Evolutionary conservation across 176 grass and related monocot genomes (phyloP), one percentile per base, ranked within the genome.

Genomic region (Oryza glaberrima): DNA sequence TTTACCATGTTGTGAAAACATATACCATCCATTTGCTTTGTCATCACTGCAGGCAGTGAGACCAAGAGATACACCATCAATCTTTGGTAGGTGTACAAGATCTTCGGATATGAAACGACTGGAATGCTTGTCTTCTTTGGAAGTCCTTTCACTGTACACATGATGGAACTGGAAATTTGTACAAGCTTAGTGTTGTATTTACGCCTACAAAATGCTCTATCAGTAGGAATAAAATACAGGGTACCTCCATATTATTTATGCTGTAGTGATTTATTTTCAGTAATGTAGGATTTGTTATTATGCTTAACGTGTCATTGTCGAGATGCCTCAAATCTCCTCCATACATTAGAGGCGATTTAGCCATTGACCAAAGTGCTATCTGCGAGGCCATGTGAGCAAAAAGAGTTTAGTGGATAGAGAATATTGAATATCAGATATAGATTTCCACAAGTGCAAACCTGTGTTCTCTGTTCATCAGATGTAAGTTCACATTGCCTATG

Each of bases 311-410:
- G 79, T 16, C 84, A 61, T 61, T 51, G 69, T 94, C 84, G 20
- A 97, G 85, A 69, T 90, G 73, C 81, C 84, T 94, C 80, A 97
- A 87, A 94, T 97, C 95, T 81, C 95, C 95, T 84, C 95, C 95
- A 82, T 92, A 97, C 79, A 94, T 94, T 34, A 97, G 81, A 82
- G 92, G 95, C 16, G 95, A 97, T 73, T 93, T 97, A 43, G 86
- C 92, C 82, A 97, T 97, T 67, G 90, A 93, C 95, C 95, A 97
- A 81, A 97, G 92, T 67, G 92, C 85, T 78, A 97, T 92, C 95
- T 97, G 86, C 56, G 77, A 61, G 45, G 19, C 15, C 47, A 61
- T 20, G 32, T 47, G 23, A 89, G 81, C 41, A 82, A 3, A 32
- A 47, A 28, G 5, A 43, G 25, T 86, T 89, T 16, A 75, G 51